A percentile compares a stretch with the other conserved stretches of the same genome.
phyloP scores from a whole-genome alignment of 306 rosid species.

The Medicago lupulina region DNA sequence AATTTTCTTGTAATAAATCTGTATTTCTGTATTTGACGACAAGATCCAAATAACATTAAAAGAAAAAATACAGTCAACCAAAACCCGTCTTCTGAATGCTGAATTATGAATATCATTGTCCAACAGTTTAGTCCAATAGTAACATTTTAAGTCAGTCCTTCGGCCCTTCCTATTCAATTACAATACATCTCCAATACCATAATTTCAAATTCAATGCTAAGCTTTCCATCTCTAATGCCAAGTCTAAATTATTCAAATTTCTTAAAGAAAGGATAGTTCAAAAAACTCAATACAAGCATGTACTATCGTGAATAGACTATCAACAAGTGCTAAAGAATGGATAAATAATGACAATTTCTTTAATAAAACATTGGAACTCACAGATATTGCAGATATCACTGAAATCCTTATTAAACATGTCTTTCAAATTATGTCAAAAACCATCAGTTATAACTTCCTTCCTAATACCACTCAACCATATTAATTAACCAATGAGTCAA shows the following conservation, averaged over 20 bases:
- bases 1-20: slow-evolving; percentile 1
- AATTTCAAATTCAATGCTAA: slow-evolving; percentile 14
- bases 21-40: neutral
- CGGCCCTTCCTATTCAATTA: slow-evolving; percentile 9
- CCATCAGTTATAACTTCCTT: slow-evolving; percentile 24
- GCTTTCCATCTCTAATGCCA: slow-evolving; percentile 10
- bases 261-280: neutral
- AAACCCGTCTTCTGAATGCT: slow-evolving; percentile 18
- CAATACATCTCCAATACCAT: slow-evolving; percentile 16
- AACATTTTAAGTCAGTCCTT: slow-evolving; percentile 20
- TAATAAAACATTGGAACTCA: slow-evolving; percentile 13
- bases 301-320: neutral
- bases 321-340: slow-evolving; percentile 23
- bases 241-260: slow-evolving; percentile 15
- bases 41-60: slow-evolving; percentile 3
- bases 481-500: slow-evolving; percentile 15
- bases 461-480: slow-evolving; percentile 6
- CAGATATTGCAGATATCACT: neutral
- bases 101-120: slow-evolving; percentile 16
- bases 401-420: slow-evolving; percentile 13
- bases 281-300: slow-evolving; percentile 14
- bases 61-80: neutral
- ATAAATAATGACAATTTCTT: slow-evolving; percentile 20
- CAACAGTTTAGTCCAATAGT: slow-evolving; percentile 19
- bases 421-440: slow-evolving; percentile 12